Conservation (phyloP, 2,329 filamentous ascomycete species). For the Arthrobotrys sphaeroides region DNA sequence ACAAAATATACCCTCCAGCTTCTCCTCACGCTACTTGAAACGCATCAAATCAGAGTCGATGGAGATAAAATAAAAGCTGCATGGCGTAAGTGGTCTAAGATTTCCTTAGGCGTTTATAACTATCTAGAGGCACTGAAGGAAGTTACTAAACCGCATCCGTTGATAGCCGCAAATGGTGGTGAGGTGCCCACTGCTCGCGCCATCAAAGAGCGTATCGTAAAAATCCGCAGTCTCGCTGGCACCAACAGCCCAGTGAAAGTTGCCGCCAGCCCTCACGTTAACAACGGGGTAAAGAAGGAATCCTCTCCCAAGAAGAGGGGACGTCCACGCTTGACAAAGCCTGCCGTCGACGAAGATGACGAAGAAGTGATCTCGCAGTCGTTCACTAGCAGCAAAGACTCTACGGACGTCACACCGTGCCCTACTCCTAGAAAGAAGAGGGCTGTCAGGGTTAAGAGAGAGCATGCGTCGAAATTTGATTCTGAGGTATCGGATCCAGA, state of each 20-base stretch:
- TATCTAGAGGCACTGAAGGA: neutral
- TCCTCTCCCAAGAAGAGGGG: conserved; percentile 42
- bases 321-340: conserved; percentile 2
- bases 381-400: neutral
- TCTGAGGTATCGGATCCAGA: conserved; percentile 15
- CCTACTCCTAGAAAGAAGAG: conserved; percentile 39
- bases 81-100: conserved; percentile 44
- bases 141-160: neutral
- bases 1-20: conserved; percentile 14
- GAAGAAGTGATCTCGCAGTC: conserved; percentile 30
- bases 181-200: conserved; percentile 47
- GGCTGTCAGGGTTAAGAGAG: conserved; percentile 16
- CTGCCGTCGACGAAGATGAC: conserved; percentile 23
- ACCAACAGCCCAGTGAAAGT: conserved; percentile 23
- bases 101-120: neutral
- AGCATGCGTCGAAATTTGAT: neutral
- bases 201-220: conserved; percentile 42
- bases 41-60: conserved; percentile 42
- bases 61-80: conserved; percentile 43
- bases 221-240: conserved; percentile 35
- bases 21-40: conserved; percentile 37
- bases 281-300: conserved; percentile 50
- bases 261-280: conserved; percentile 24
- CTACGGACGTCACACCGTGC: conserved; percentile 6
- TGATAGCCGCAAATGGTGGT: conserved; percentile 32